Conservation (phyloP, 148 eudicot genomes). For the Camellia granthamiana region DNA sequence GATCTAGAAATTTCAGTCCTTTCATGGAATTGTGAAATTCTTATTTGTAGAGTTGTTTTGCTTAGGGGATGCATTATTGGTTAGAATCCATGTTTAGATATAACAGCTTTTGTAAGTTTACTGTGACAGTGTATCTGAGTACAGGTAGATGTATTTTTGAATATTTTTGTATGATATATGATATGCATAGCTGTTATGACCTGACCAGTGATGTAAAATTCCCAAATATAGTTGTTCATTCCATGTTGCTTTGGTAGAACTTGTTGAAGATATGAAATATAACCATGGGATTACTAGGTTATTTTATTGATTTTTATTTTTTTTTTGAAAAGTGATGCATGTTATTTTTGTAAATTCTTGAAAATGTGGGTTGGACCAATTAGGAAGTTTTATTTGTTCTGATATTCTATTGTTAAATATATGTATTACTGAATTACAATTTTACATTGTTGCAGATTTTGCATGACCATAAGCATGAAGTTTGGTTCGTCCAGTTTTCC, state of each 20-base stretch:
- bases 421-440: not conserved
- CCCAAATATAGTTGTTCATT: not conserved
- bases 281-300: not conserved
- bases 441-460: constrained; percentile 53
- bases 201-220: not conserved
- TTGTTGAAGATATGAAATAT: not conserved
- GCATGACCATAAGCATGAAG: constrained; percentile 78
- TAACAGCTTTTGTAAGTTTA: not conserved
- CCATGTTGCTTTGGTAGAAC: not conserved
- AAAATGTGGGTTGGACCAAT: not conserved
- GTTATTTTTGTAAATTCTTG: not conserved
- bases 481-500: constrained; percentile 95
- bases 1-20: not conserved
- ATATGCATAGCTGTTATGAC: not conserved
- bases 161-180: constrained; percentile 8
- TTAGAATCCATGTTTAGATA: not conserved
- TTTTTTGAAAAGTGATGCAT: not conserved
- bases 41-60: constrained; percentile 3
- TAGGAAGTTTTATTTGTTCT: not conserved
- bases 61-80: not conserved
- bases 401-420: not conserved
- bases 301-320: not conserved
- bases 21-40: not conserved
- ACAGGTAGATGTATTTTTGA: not conserved
- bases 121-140: not conserved